Evolutionary conservation across 73 alveolate genomes (phyloP).

Genomic region (Tetrahymena malaccensis): DNA sequence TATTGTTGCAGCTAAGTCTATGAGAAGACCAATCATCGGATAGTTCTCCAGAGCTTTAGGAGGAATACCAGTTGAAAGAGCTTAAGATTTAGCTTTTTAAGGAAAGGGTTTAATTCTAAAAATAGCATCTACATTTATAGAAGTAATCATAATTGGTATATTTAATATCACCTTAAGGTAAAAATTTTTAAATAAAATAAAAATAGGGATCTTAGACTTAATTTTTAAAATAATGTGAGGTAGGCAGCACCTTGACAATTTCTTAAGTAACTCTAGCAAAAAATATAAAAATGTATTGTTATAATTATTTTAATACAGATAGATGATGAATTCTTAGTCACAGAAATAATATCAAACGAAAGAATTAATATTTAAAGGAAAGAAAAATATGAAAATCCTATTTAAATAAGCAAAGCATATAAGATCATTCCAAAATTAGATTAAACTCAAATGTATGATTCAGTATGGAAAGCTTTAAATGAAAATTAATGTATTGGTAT

Average conservation of each 20-base stretch:
- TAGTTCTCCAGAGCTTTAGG: conserved; percentile 62
- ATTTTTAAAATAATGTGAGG: background rate
- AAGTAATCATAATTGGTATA: conserved; percentile 27
- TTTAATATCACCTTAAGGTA: too few species aligned
- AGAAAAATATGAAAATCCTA: conserved; percentile 1
- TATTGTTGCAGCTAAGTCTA: conserved; percentile 61
- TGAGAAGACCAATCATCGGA: conserved; percentile 62
- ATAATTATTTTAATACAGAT: conserved; percentile 19
- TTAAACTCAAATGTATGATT: conserved; percentile 78
- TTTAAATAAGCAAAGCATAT: conserved; percentile 22
- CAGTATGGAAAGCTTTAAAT: conserved; percentile 62
- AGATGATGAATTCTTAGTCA: conserved; percentile 40
- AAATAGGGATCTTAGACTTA: background rate
- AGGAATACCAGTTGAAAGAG: conserved; percentile 79
- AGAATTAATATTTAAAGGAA: conserved; percentile 5
- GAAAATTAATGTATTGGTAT: conserved; percentile 86
- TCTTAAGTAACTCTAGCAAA: background rate
- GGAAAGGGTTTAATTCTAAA: conserved; percentile 57
- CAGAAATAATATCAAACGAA: conserved; percentile 46
- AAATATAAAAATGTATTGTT: conserved; percentile 10
- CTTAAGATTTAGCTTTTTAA: conserved; percentile 59
- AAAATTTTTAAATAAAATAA: background rate
- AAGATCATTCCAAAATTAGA: conserved; percentile 89
- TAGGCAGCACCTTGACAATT: background rate
- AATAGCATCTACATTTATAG: conserved; percentile 43